Conservation (phyloP, 1,284 basidiomycete genomes). For the Xerocomus nothofagi region DNA sequence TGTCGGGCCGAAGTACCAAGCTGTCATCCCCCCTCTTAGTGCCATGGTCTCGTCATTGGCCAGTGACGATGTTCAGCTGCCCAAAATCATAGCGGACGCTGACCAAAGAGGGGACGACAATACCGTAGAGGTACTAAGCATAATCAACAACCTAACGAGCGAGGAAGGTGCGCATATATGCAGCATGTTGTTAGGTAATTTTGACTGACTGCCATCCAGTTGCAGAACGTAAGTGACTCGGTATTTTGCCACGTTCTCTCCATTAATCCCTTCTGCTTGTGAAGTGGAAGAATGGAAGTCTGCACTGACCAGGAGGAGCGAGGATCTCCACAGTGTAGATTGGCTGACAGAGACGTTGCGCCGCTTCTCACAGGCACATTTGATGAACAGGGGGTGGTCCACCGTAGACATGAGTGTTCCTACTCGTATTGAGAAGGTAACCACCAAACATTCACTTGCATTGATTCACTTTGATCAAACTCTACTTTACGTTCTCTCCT, state of each 20-base stretch:
- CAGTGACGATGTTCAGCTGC: constrained; percentile 28
- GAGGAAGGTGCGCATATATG: constrained; percentile 56
- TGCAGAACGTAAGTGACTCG: constrained; percentile 28
- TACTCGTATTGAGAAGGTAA: constrained; percentile 61
- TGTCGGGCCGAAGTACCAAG: constrained; percentile 86
- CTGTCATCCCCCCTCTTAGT: constrained; percentile 49
- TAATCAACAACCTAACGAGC: constrained; percentile 59
- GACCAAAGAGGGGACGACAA: constrained; percentile 73
- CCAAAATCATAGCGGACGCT: constrained; percentile 6
- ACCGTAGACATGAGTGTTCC: constrained; percentile 63
- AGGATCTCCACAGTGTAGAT: constrained; percentile 61
- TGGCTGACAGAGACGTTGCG: constrained; percentile 73
- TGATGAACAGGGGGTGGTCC: constrained; percentile 52
- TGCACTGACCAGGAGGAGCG: constrained; percentile 49
- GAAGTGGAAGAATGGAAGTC: constrained; percentile 64
- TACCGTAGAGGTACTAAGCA: constrained; percentile 70
- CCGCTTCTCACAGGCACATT: constrained; percentile 63
- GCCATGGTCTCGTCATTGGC: constrained; percentile 36
- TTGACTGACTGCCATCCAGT: constrained; percentile 20
- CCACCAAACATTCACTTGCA: constrained; percentile 1
- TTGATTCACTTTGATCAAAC: constrained; percentile 5
- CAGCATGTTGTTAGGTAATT: constrained; percentile 16
- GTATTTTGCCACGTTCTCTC: not conserved
- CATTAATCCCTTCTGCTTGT: constrained; percentile 12
- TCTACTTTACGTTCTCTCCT: constrained; percentile 2